Conservation (phyloP, 176 grass and related monocot species). For the Melocanna baccifera region DNA sequence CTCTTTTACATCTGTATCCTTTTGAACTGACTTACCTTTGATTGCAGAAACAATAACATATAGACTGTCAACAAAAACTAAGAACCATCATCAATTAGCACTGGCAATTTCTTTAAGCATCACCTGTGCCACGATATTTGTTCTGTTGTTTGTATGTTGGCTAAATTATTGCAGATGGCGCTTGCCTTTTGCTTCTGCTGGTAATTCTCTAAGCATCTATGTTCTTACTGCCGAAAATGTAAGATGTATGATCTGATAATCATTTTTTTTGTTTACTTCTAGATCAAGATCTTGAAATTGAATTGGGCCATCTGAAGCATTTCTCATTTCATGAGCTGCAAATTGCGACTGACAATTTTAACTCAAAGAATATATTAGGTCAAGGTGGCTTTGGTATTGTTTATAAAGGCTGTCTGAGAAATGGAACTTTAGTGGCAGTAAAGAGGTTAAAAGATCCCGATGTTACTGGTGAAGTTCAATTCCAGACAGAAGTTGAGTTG, state of each 20-base stretch:
- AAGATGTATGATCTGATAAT: neutral
- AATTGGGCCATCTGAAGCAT: slow-evolving; percentile 84
- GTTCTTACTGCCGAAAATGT: neutral
- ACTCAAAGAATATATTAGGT: slow-evolving; percentile 77
- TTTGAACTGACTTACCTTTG: slow-evolving; percentile 28
- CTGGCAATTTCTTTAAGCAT: slow-evolving; percentile 71
- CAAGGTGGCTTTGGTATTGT: slow-evolving; percentile 95
- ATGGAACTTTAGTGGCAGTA: slow-evolving; percentile 73
- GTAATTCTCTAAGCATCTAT: slow-evolving; percentile 48
- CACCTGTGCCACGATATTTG: slow-evolving; percentile 55
- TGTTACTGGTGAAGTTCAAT: slow-evolving; percentile 85
- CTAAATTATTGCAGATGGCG: slow-evolving; percentile 83
- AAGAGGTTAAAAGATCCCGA: slow-evolving; percentile 94
- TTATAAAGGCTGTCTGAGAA: slow-evolving; percentile 86
- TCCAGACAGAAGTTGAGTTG: slow-evolving; percentile 97
- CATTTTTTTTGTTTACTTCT: slow-evolving; percentile 26
- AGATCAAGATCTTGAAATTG: slow-evolving; percentile 87
- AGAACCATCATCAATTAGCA: slow-evolving; percentile 67
- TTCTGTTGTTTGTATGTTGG: slow-evolving; percentile 69
- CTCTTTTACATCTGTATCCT: neutral
- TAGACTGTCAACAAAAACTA: slow-evolving; percentile 37
- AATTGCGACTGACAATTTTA: slow-evolving; percentile 77
- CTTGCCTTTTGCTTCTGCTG: slow-evolving; percentile 78
- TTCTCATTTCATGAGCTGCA: slow-evolving; percentile 85
- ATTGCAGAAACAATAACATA: slow-evolving; percentile 55